These are phyloP conservation scores for Sonneratia alba DNA, from an alignment of 345 rosid genomes.

Conservation along the genomic window DNA sequence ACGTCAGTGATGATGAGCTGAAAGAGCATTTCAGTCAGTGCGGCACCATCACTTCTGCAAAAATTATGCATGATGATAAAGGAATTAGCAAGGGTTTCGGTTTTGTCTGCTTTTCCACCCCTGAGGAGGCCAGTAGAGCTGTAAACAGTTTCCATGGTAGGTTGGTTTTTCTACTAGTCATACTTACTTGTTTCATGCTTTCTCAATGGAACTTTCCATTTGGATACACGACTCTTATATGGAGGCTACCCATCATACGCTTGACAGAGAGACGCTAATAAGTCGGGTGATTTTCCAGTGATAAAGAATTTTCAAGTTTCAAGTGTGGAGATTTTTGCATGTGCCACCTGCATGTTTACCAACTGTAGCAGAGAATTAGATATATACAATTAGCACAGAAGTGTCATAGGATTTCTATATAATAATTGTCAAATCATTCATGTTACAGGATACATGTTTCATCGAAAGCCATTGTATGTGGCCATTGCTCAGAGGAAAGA, in stretches of 20 bases:
- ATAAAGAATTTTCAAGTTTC: not conserved
- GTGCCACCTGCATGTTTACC: not conserved
- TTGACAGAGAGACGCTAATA: not conserved
- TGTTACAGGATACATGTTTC: slow-evolving; percentile 45
- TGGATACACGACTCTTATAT: not conserved
- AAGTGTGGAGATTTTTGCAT: not conserved
- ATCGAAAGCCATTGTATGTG: slow-evolving; percentile 56
- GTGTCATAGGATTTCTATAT: not conserved
- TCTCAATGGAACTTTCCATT: not conserved
- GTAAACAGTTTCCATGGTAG: slow-evolving; percentile 49
- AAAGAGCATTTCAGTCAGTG: slow-evolving; percentile 51
- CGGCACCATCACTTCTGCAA: slow-evolving; percentile 55
- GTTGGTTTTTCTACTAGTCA: not conserved
- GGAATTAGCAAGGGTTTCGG: slow-evolving; percentile 70
- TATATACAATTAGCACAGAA: not conserved
- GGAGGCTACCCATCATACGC: not conserved
- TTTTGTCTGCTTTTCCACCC: slow-evolving; percentile 62
- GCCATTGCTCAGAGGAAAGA: slow-evolving; percentile 75
- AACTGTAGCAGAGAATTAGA: not conserved
- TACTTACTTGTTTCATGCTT: not conserved
- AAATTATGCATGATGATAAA: slow-evolving; percentile 58
- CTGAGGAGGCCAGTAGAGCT: slow-evolving; percentile 57
- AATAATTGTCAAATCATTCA: slow-evolving; percentile 5
- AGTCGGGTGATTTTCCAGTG: not conserved
- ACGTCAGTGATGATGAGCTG: slow-evolving; percentile 56